These are phyloP conservation scores for Apiotrichum porosum DNA, from an alignment of 1,284 basidiomycete genomes.

Conservation along the genomic window DNA sequence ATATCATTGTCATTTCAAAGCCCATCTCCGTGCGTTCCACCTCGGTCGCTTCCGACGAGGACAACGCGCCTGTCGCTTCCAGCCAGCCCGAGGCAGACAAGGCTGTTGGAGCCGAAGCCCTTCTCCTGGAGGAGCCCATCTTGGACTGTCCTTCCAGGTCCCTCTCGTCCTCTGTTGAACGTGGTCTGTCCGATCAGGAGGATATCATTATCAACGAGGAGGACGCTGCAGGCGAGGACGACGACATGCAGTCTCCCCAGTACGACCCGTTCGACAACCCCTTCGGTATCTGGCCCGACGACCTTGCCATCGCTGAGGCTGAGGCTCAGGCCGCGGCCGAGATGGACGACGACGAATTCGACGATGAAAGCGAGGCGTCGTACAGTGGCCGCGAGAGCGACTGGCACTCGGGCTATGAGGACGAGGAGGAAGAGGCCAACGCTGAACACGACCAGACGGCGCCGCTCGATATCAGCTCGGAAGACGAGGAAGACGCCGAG, in stretches of 20 bases:
- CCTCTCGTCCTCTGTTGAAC: no score
- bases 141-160: no score
- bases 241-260: no score
- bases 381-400: no score
- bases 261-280: no score
- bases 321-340: neutral
- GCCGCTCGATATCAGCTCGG: neutral
- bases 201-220: no score
- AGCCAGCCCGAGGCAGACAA: neutral
- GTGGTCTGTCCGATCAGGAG: no score
- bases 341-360: neutral
- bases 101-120: neutral
- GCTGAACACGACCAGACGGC: neutral
- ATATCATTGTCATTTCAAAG: neutral
- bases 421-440: neutral
- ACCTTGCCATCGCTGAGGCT: neutral
- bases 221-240: neutral
- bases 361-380: neutral
- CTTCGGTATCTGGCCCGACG: no score
- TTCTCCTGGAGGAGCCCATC: no score
- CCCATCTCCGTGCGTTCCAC: neutral
- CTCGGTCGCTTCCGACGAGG: neutral
- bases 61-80: neutral
- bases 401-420: neutral
- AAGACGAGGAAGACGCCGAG: constrained; percentile 6